phyloP scores from a whole-genome alignment of 179 eudicot genomes.

The Drosera spatulata region DNA sequence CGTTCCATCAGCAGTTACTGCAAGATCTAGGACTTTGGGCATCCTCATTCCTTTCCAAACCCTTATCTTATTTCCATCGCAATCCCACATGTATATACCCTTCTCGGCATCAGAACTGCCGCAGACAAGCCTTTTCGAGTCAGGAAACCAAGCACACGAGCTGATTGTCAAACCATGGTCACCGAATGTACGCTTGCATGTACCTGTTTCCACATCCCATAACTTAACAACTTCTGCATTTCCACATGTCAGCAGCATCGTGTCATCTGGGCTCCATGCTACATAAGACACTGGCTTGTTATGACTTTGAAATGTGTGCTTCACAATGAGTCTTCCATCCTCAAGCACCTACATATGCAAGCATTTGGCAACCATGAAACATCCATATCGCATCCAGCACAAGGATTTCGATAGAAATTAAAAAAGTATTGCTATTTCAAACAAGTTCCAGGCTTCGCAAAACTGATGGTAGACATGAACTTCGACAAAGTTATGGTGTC shows the following conservation, averaged over 20 bases:
- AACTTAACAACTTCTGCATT: constrained; percentile 72
- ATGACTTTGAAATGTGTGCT: constrained; percentile 61
- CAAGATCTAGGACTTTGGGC: constrained; percentile 85
- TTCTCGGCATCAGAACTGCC: constrained; percentile 82
- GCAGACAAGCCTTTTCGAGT: constrained; percentile 67
- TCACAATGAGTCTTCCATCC: constrained; percentile 36
- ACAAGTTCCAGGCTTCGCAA: no score
- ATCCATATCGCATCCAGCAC: constrained; percentile 4
- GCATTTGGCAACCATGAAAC: constrained; percentile 6
- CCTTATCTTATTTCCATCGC: constrained; percentile 72
- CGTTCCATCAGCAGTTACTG: constrained; percentile 77
- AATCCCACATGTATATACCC: constrained; percentile 90
- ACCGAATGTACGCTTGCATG: constrained; percentile 72
- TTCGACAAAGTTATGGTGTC: no score
- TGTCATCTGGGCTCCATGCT: constrained; percentile 95
- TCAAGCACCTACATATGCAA: constrained; percentile 42
- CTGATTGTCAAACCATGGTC: constrained; percentile 51
- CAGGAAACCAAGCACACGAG: constrained; percentile 98
- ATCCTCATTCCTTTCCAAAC: constrained; percentile 90
- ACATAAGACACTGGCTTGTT: constrained; percentile 74
- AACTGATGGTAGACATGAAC: no score
- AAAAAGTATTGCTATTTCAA: no score
- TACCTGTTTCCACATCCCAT: constrained; percentile 93
- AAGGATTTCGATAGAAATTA: not conserved
- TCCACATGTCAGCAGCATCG: constrained; percentile 88